Percentiles rank a stretch among this genome's conserved stretches.
These are phyloP conservation scores for Neonectria magnoliae DNA, from an alignment of 2,329 filamentous ascomycete genomes.

Conservation along the genomic window DNA sequence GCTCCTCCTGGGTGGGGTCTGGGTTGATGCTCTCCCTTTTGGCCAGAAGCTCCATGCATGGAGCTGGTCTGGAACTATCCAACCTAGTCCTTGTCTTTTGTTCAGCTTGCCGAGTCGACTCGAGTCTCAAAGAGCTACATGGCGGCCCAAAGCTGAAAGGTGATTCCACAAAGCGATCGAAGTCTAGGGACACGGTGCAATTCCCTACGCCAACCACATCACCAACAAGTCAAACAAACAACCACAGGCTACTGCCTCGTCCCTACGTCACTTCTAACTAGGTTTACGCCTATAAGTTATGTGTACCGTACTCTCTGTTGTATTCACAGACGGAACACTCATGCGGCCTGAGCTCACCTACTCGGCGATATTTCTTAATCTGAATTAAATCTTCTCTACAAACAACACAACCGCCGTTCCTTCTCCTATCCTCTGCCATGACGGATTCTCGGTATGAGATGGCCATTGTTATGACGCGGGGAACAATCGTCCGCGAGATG, in stretches of 20 bases:
- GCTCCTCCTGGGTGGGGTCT: constrained; percentile 2
- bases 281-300: not conserved
- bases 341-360: too few species aligned
- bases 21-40: not conserved
- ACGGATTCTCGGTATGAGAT: not conserved
- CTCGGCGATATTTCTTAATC: not conserved
- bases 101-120: constrained; percentile 4
- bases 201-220: not conserved
- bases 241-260: not conserved
- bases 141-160: not conserved
- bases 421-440: not conserved
- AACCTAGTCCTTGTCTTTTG: constrained; percentile 21
- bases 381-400: too few species aligned
- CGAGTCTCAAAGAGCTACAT: not conserved
- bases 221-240: not conserved
- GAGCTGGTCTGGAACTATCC: constrained; percentile 8
- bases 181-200: not conserved
- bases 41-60: not conserved
- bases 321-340: not conserved
- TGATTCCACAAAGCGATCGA: not conserved
- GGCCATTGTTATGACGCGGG: not conserved
- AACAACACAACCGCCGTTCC: not conserved
- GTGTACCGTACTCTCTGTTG: not conserved
- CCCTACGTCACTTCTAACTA: not conserved
- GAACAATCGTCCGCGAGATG: not conserved